Base-by-base conservation (phyloP, 1,139 yeast species). In the Blastobotrys ciferrii region DNA sequence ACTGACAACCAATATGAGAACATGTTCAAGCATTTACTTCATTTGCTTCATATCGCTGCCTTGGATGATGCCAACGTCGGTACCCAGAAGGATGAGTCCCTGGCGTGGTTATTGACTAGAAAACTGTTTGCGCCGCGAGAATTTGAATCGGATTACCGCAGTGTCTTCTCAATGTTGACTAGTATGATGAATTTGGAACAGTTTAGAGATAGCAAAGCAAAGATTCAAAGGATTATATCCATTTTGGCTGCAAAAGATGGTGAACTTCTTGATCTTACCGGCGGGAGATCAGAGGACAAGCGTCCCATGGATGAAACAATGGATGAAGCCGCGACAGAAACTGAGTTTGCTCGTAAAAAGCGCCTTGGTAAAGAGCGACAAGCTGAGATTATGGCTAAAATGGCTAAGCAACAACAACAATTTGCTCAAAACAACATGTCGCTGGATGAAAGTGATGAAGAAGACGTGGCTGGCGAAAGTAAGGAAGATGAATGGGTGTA, bases 321-420 rank as follows among this genome's bases (percentile, higher is more conserved):
- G 31, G 46, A 41, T 12, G 45, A 45, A n/a, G 45, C 31, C 12
- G 65, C 75, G 48, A 12, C 40, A 7, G 40, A 36, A 36, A 69
- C 74, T 17, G 85, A 76, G 33, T 65, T 72, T 33, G 87, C 80
- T 45, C 74, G 77, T 33, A 84, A 82, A 64, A 86, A 81, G 66
- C 71, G 81, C 45, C 59, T 80, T 25, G 98, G 96, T 0, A 77
- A 80, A 58, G 83, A 78, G 49, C 78, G 95, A 55, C 87, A 84
- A 60, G 79, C 77, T 6, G 85, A 81, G 59, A 74, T 91, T 41
- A 67, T 91, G 77, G 88, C 82, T 1, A 88, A 84, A 55, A 81
- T 92, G 66, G 60, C 56, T 41, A 80, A 79, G 56, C 95, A 88
- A 58, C 97, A 89, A 61, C 70, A 77, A 13, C 76, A 74, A 66